Percentiles rank a stretch among this genome's conserved stretches.
These are phyloP conservation scores for Russula emetica DNA, from an alignment of 768 basidiomycete genomes.

Conservation along the genomic window DNA sequence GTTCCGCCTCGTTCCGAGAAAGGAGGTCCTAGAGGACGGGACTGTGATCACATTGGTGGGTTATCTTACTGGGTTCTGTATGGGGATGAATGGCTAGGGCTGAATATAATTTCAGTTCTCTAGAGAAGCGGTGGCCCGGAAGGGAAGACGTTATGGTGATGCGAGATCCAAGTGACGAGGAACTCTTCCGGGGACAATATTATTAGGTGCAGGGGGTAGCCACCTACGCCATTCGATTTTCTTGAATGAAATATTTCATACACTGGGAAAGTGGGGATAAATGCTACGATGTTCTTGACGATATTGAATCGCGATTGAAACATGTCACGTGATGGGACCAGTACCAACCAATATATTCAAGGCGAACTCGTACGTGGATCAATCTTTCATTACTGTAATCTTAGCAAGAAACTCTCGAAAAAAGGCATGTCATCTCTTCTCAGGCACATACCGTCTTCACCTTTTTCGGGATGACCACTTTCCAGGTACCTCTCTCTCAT, in stretches of 20 bases:
- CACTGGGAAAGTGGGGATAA: neutral
- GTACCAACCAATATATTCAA: no score
- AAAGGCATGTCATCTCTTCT: no score
- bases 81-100: neutral
- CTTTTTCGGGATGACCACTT: no score
- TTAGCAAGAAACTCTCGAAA: no score
- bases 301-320: no score
- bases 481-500: no score
- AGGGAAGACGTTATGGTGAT: neutral
- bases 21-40: constrained; percentile 48
- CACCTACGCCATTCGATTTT: neutral
- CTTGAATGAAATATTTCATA: neutral
- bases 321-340: no score
- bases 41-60: constrained; percentile 52
- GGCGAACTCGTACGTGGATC: neutral
- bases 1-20: constrained; percentile 45
- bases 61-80: constrained; percentile 8
- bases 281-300: no score
- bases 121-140: constrained; percentile 9
- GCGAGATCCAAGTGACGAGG: neutral
- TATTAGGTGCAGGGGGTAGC: neutral
- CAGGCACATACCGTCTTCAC: no score
- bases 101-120: constrained; percentile 12
- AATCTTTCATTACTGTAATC: no score
- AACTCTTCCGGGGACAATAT: no score